Percentiles rank a stretch among this genome's conserved stretches.
Conservation (phyloP, 2,329 filamentous ascomycete genomes). For the Hypoxylon sp. region DNA sequence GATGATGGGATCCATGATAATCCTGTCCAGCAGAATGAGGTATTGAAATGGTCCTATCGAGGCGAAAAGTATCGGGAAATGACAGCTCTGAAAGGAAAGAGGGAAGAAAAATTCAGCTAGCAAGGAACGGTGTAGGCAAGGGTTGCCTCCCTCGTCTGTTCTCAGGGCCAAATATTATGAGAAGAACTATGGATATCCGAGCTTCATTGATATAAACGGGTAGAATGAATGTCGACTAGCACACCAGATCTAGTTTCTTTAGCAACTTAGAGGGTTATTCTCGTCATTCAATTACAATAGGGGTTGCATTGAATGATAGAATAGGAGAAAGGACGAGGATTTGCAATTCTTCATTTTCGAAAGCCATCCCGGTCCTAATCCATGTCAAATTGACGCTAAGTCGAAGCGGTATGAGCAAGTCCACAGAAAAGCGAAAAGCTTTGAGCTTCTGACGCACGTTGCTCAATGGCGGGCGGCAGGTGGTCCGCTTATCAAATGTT, state of each 20-base stretch:
- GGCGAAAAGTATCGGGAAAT: slow-evolving; percentile 13
- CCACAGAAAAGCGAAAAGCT: slow-evolving; percentile 31
- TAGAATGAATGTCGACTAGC: background rate
- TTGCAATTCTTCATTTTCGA: slow-evolving; percentile 5
- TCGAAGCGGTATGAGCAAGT: slow-evolving; percentile 25
- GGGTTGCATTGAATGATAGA: slow-evolving; percentile 7
- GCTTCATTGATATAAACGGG: background rate
- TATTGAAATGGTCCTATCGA: slow-evolving; percentile 7
- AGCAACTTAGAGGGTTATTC: background rate
- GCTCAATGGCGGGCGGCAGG: slow-evolving; percentile 21
- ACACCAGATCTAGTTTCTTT: background rate
- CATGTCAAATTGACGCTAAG: slow-evolving; percentile 29
- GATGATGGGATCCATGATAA: slow-evolving; percentile 36
- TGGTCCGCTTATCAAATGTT: slow-evolving; percentile 31
- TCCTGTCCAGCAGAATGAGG: slow-evolving; percentile 26
- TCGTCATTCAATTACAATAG: slow-evolving; percentile 11
- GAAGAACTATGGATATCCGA: background rate
- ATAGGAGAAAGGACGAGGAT: slow-evolving; percentile 1
- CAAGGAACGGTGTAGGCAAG: slow-evolving; percentile 29
- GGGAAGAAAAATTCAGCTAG: slow-evolving; percentile 13
- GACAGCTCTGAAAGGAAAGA: slow-evolving; percentile 9
- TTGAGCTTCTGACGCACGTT: slow-evolving; percentile 27
- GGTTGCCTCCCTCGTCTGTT: slow-evolving; percentile 16
- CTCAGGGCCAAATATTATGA: slow-evolving; percentile 3
- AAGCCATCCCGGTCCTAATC: slow-evolving; percentile 9